Evolutionary conservation across 352 stramenopile genomes (phyloP), one percentile per base, ranked within the genome.

Genomic region (Phytophthora europaea): DNA sequence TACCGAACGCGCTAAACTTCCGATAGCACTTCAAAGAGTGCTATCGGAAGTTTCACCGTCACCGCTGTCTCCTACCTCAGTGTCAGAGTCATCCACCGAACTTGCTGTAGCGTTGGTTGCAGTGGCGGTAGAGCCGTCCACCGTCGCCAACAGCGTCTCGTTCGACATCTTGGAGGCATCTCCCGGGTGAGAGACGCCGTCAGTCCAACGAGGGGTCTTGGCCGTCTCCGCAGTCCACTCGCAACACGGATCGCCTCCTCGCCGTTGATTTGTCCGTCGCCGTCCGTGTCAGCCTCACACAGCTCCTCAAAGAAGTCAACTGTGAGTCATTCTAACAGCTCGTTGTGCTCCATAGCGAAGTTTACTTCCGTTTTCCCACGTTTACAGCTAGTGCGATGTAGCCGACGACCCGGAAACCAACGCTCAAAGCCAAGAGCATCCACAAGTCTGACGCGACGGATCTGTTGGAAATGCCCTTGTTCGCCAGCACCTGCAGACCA

Each of bases 401-500:
- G 43, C 72, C 78, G 16, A 82, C 56, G 6, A 58, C 36, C 16
- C 78, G 67, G 34, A 83, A 84, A 22, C 63, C 64, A 15, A 84
- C 33, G 34, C 70, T 81, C n/a, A 82, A 59, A 2, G 48, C 62
- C 1, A 84, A 34, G 4, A 84, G 55, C 34, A 79, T 13, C 54
- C 68, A 57, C 40, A 75, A 67, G 33, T 84, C 72, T 3, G 34
- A 64, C 6, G 61, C 65, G 13, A 70, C 63, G 33, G 75, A 81
- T 52, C 66, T 62, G 55, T 74, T 65, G 7, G 57, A 58, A 36
- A 84, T 83, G 6, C 59, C 79, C 22, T 81, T 73, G 70, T 76
- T 85, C 6, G 38, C 51, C 34, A 87, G 54, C 16, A 87, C 75
- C 3, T 85, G 50, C 7, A 60, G 53, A 6, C 80, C 80, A 20